Base-by-base conservation (phyloP, 2,329 filamentous ascomycete genomes). In the Cladosporium cucumerinum region DNA sequence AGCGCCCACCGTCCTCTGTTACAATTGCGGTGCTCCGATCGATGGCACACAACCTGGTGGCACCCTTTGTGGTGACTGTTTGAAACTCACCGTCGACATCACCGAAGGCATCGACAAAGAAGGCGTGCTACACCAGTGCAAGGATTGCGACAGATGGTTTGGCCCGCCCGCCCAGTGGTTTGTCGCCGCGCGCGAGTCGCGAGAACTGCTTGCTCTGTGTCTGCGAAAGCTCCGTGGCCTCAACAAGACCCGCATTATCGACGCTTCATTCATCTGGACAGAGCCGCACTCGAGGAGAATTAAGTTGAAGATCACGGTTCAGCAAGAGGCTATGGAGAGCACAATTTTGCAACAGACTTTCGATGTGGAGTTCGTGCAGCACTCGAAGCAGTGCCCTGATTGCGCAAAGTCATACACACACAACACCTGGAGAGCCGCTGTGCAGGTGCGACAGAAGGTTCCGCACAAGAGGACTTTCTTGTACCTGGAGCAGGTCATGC, bases 221-320 rank as follows among this genome's bases (percentile, higher is more conserved):
- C 83, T 99, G 70, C 89, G 92, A 75, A 96, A 95, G 78, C 80
- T 99, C 68, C 85, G 91, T 69, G 93, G 93, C 32, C 81, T 99
- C 68, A 87, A 89, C 77, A 96, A 95, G 81, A 91, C 96, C 70
- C 86, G 95, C 67, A 95, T 99, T 73, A 93, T 97, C 73, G 95
- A 99, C 76, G 95, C 95, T 55, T 91, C 88, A 73, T 99, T 98
- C 76, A 91, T 98, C 75, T 99, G 95, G 95, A 99, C 95, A 1
- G 95, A 99, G 79, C 94, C 95, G 12, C 95, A 99, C 81, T 97
- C 93, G 72, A 85, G 92, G 74, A 85, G 95, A 76, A 85, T 98
- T 69, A 96, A 93, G 80, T 89, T 98, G 77, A 97, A 97, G 82
- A 89, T 99, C 78, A 98, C 95, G 0, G 89, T 98, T 57, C 95